These are phyloP conservation scores for Alternaria longipes DNA, from an alignment of 2,329 filamentous ascomycete genomes.

Conservation along the genomic window DNA sequence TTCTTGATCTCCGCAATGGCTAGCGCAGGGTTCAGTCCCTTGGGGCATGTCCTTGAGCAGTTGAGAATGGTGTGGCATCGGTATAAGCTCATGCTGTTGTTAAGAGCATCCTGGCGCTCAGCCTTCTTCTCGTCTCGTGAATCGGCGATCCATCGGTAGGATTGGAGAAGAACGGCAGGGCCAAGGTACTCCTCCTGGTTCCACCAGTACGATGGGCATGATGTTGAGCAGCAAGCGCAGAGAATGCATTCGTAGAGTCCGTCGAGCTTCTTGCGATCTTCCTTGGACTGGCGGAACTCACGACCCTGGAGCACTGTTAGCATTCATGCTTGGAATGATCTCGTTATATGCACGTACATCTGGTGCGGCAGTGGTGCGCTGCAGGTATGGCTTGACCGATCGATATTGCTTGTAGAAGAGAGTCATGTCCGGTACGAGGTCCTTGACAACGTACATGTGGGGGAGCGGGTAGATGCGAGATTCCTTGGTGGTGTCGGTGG, in stretches of 20 bases:
- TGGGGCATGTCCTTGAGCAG: constrained; percentile 96
- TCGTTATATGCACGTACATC: constrained; percentile 70
- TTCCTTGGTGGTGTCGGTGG: constrained; percentile 79
- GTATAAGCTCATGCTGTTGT: constrained; percentile 99
- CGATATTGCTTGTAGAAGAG: constrained; percentile 99
- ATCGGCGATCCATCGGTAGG: constrained; percentile 96
- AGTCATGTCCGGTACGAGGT: constrained; percentile 95
- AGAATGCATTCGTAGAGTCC: constrained; percentile 99
- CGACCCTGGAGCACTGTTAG: constrained; percentile 70
- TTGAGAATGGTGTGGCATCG: constrained; percentile 99
- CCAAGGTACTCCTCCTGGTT: constrained; percentile 99
- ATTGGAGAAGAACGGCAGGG: constrained; percentile 94
- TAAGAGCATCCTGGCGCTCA: constrained; percentile 87
- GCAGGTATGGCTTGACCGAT: constrained; percentile 98
- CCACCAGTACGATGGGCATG: constrained; percentile 99
- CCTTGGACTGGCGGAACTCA: constrained; percentile 90
- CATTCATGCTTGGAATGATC: background rate
- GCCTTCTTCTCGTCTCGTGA: constrained; percentile 89
- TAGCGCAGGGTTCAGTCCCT: constrained; percentile 94
- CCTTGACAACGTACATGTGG: constrained; percentile 99
- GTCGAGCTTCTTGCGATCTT: constrained; percentile 94
- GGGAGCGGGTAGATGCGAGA: constrained; percentile 97
- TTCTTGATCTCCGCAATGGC: constrained; percentile 99
- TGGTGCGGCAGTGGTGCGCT: constrained; percentile 82
- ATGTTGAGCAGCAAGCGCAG: constrained; percentile 98